Base-by-base conservation (phyloP, 2,329 filamentous ascomycete species). In the Diaporthe destruens region DNA sequence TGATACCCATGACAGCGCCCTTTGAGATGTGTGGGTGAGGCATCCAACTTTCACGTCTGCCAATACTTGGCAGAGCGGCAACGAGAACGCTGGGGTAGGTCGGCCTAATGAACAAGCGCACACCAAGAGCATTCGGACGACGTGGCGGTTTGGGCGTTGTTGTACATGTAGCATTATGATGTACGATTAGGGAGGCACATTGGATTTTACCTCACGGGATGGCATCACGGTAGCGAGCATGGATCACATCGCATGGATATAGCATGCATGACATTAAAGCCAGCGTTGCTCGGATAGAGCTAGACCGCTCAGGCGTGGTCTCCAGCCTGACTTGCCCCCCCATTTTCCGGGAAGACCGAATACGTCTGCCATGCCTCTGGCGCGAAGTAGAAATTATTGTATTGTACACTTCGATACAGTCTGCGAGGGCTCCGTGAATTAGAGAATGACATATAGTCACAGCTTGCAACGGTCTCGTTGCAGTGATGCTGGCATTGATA, bases 211-310 rank as follows among this genome's bases (percentile, higher is more conserved):
- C 51, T 36, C 36, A 36, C 47, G 4, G 20, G 8, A 25, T n/a
- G 47, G 32, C 61, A 29, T 66, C 8, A 53, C 16, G 47, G 16
- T 39, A 49, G 61, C 47, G n/a, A 53, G 61, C 61, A 66, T 53
- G 8, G 32, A 25, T 66, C 61, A 14, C 61, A 39, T 65, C 23
- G 61, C 61, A 53, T 65, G 61, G 8, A 16, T 23, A 65, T 39
- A 29, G 59, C 59, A 63, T 39, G 47, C 59, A 65, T 39, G 47
- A n/a, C 47, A 51, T 47, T 29, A 39, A 29, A 63, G 29, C 36
- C 32, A 29, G 47, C 47, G 32, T 66, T 39, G 61, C 61, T 53
- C 47, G 20, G 47, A 53, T 53, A 66, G 61, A 66, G 47, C 61
- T 66, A 36, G 32, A 53, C n/a, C 20, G 61, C n/a, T 36, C 34